Percentiles rank a stretch among this genome's conserved stretches.
Conservation (phyloP, 2,329 filamentous ascomycete genomes). For the Trichoderma sp. region DNA sequence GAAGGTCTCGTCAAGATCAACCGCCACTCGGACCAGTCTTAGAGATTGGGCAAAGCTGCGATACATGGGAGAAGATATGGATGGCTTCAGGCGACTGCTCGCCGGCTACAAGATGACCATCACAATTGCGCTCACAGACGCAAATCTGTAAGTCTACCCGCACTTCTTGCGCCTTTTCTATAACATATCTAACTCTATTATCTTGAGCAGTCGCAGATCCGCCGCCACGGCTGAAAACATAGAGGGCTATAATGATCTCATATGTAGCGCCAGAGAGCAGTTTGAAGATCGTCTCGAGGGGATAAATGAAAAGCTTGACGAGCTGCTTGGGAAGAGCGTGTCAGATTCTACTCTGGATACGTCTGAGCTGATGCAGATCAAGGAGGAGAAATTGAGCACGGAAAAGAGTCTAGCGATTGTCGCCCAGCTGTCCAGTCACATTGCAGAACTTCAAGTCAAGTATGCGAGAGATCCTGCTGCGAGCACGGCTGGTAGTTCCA, state of each 20-base stretch:
- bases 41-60: constrained; percentile 44
- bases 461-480: background rate
- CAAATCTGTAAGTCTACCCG: constrained; percentile 22
- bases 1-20: constrained; percentile 36
- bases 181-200: background rate
- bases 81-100: constrained; percentile 40
- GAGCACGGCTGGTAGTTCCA: background rate
- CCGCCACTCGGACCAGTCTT: constrained; percentile 38
- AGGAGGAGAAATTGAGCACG: constrained; percentile 24
- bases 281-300: background rate
- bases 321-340: background rate
- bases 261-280: background rate
- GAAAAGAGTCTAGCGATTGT: constrained; percentile 26
- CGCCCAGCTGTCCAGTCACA: constrained; percentile 25
- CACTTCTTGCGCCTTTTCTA: background rate
- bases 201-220: background rate
- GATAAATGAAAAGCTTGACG: background rate
- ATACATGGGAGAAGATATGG: constrained; percentile 45
- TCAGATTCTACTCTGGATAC: constrained; percentile 11
- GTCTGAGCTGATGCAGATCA: constrained; percentile 18
- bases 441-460: background rate
- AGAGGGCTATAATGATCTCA: background rate
- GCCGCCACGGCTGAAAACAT: background rate
- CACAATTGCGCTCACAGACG: constrained; percentile 24
- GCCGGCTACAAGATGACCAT: constrained; percentile 39